Conservation (phyloP, 2,329 filamentous ascomycete genomes). For the Nigrospora osmanthi region DNA sequence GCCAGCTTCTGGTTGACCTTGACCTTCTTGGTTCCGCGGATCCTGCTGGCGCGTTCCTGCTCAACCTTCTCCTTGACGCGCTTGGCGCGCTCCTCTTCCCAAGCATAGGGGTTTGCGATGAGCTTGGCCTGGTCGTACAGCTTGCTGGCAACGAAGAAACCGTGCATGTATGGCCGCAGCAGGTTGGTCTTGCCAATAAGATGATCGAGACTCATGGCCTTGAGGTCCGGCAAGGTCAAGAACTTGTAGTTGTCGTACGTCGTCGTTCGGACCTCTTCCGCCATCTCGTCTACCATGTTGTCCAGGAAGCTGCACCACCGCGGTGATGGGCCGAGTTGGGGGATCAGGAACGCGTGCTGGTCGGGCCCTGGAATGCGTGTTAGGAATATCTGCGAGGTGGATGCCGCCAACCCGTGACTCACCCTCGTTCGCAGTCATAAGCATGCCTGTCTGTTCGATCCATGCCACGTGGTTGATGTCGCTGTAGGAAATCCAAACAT, state of each 20-base stretch:
- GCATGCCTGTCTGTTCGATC: slow-evolving; percentile 88
- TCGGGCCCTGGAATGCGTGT: background rate
- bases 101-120: slow-evolving; percentile 89
- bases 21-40: slow-evolving; percentile 91
- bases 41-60: slow-evolving; percentile 91
- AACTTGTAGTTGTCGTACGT: slow-evolving; percentile 99
- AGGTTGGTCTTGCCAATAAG: slow-evolving; percentile 85
- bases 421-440: slow-evolving; percentile 94
- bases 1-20: slow-evolving; percentile 87
- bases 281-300: slow-evolving; percentile 98
- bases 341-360: slow-evolving; percentile 82
- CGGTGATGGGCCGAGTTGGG: slow-evolving; percentile 85
- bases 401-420: slow-evolving; percentile 42
- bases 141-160: slow-evolving; percentile 93
- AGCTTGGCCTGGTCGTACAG: slow-evolving; percentile 91
- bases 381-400: slow-evolving; percentile 32
- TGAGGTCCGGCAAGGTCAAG: slow-evolving; percentile 79
- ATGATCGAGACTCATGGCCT: slow-evolving; percentile 78
- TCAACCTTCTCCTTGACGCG: slow-evolving; percentile 91
- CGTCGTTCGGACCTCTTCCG: slow-evolving; percentile 68
- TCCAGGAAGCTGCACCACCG: slow-evolving; percentile 96
- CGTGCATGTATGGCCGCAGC: slow-evolving; percentile 95
- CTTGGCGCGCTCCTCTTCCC: slow-evolving; percentile 87
- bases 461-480: slow-evolving; percentile 93
- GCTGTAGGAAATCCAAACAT: too few relatives aligned